These are phyloP conservation scores for Lactifluus volemus DNA, from an alignment of 768 basidiomycete genomes.

Conservation along the genomic window DNA sequence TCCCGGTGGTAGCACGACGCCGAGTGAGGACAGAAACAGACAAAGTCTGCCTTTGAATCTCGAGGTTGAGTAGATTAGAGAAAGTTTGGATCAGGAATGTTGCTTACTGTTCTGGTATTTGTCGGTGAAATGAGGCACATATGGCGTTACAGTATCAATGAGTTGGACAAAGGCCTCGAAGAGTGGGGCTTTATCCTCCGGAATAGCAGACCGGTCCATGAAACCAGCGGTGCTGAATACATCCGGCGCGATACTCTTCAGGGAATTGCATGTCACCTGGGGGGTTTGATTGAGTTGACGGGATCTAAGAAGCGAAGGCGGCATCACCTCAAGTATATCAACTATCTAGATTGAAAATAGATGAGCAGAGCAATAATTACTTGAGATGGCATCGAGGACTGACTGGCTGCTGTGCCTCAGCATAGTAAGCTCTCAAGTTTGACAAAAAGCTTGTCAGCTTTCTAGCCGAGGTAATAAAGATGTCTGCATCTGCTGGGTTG, in stretches of 20 bases:
- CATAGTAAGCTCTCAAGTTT: constrained; percentile 1
- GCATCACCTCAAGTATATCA: constrained; percentile 11
- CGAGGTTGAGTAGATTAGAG: background rate
- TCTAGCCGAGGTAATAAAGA: background rate
- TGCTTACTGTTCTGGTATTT: background rate
- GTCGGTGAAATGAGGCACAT: background rate
- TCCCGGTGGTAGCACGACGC: background rate
- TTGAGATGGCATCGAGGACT: background rate
- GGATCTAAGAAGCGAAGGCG: background rate
- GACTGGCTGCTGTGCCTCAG: constrained; percentile 3
- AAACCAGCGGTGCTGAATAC: constrained; percentile 4
- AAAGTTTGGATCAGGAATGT: background rate
- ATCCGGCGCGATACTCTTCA: constrained; percentile 3
- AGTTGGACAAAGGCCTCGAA: constrained; percentile 9
- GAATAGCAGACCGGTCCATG: background rate
- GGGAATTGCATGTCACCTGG: background rate
- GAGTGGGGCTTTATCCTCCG: constrained; percentile 3
- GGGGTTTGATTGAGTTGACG: background rate
- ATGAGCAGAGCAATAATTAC: background rate
- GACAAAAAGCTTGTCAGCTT: constrained; percentile 8
- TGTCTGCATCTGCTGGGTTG: constrained; percentile 3
- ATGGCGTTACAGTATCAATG: background rate
- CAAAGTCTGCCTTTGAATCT: constrained; percentile 5
- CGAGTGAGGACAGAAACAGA: constrained; percentile 4
- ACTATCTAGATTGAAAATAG: constrained; percentile 1